Evolutionary conservation across 2,329 filamentous ascomycete genomes (phyloP).

Genomic region (Huntiella moniliformis): DNA sequence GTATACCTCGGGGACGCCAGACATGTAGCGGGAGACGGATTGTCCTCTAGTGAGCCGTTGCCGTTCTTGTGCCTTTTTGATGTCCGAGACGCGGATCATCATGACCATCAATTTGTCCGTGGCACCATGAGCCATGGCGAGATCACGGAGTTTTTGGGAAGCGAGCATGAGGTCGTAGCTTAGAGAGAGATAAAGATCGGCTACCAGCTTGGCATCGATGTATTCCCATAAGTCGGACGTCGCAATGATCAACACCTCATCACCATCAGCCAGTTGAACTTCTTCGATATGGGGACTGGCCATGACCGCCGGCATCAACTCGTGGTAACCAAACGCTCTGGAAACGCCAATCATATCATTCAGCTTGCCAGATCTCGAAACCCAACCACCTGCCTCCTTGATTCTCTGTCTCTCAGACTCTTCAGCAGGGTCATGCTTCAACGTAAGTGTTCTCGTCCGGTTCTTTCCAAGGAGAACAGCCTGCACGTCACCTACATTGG

Average conservation of each 20-base stretch:
- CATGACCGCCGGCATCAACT: constrained; percentile 81
- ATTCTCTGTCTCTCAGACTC: constrained; percentile 70
- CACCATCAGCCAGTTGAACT: constrained; percentile 62
- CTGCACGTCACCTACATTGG: constrained; percentile 88
- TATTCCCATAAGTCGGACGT: constrained; percentile 94
- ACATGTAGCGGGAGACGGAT: constrained; percentile 70
- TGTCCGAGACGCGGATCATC: constrained; percentile 83
- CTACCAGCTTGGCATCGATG: constrained; percentile 70
- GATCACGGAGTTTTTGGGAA: constrained; percentile 79
- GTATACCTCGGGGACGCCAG: constrained; percentile 46
- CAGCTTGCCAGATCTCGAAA: constrained; percentile 81
- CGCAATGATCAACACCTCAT: constrained; percentile 84
- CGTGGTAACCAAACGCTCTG: constrained; percentile 83
- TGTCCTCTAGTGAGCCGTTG: constrained; percentile 55
- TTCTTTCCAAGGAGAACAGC: constrained; percentile 89
- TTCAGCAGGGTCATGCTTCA: constrained; percentile 86
- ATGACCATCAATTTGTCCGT: constrained; percentile 97
- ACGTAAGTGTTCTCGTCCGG: constrained; percentile 62
- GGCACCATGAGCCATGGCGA: constrained; percentile 89
- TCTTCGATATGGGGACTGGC: constrained; percentile 72
- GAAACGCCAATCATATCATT: constrained; percentile 87
- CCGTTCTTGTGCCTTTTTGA: constrained; percentile 65
- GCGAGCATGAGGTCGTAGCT: constrained; percentile 83
- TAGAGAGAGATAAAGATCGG: constrained; percentile 77
- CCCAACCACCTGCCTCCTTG: constrained; percentile 84